phyloP scores from a whole-genome alignment of 495 filamentous ascomycete genomes.

The Alectoria sarmentosa region DNA sequence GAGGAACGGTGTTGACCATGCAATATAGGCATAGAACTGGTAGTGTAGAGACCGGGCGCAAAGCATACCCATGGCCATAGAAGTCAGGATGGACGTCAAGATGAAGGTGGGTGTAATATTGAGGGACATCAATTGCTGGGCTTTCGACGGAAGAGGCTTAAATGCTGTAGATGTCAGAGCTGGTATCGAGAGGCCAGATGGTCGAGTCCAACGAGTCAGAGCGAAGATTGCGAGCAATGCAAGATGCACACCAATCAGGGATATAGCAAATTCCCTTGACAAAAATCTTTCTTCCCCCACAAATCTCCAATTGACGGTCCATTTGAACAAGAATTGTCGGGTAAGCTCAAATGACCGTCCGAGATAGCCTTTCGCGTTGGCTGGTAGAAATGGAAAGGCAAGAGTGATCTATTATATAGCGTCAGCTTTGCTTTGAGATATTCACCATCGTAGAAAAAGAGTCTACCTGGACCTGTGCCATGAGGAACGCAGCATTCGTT shows the following conservation, averaged over 20 bases:
- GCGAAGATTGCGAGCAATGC: constrained; percentile 56
- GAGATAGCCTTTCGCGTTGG: constrained; percentile 63
- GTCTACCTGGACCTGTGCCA: constrained; percentile 41
- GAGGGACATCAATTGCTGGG: constrained; percentile 47
- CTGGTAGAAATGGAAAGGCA: constrained; percentile 66
- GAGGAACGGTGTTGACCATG: constrained; percentile 86
- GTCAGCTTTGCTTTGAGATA: neutral
- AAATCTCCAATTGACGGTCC: constrained; percentile 99
- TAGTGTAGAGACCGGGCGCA: constrained; percentile 92
- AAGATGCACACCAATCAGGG: constrained; percentile 62
- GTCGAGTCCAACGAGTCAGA: constrained; percentile 48
- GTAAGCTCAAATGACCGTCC: constrained; percentile 82
- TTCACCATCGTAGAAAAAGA: neutral
- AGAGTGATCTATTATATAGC: constrained; percentile 55
- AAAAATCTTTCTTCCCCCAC: constrained; percentile 75
- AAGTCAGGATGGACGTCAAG: constrained; percentile 68
- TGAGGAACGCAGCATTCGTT: constrained; percentile 59
- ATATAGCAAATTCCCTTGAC: constrained; percentile 62
- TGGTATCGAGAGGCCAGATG: constrained; percentile 33
- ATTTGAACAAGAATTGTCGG: constrained; percentile 86
- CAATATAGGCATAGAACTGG: constrained; percentile 92
- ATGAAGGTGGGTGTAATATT: constrained; percentile 67
- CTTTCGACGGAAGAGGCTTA: constrained; percentile 40
- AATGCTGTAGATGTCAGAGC: constrained; percentile 37
- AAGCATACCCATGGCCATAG: constrained; percentile 77